phyloP scores from a whole-genome alignment of 768 basidiomycete species.

The Mycena olivaceomarginata region DNA sequence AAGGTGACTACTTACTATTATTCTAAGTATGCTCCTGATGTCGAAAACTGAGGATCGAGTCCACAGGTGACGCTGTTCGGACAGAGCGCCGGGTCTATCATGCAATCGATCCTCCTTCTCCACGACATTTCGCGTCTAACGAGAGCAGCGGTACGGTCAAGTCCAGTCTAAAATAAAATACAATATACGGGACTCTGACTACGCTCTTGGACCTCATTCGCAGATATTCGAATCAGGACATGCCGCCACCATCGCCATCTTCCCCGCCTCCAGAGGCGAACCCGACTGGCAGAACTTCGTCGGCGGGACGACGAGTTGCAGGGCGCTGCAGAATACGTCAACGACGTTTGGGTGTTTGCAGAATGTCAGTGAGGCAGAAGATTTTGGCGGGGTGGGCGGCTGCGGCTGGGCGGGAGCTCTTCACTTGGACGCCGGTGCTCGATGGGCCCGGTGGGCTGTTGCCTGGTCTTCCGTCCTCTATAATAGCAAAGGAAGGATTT shows the following conservation, averaged over 20 bases:
- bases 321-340: slow-evolving; percentile 46
- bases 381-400: slow-evolving; percentile 50
- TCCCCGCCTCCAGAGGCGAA: slow-evolving; percentile 51
- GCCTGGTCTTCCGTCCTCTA: slow-evolving; percentile 55
- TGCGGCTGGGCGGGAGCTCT: slow-evolving; percentile 40
- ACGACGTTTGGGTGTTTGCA: slow-evolving; percentile 54
- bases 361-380: slow-evolving; percentile 50
- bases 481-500: slow-evolving; percentile 46
- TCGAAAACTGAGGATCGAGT: background rate
- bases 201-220: background rate
- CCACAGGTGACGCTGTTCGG: slow-evolving; percentile 66
- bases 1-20: slow-evolving; percentile 51
- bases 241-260: slow-evolving; percentile 50
- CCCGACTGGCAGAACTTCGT: slow-evolving; percentile 56
- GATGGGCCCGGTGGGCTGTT: slow-evolving; percentile 60
- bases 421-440: slow-evolving; percentile 59
- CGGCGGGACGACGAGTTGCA: slow-evolving; percentile 52
- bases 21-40: background rate
- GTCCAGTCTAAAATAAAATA: background rate
- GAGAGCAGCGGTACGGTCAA: slow-evolving; percentile 53
- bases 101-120: slow-evolving; percentile 57
- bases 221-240: slow-evolving; percentile 67
- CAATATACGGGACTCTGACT: slow-evolving; percentile 51
- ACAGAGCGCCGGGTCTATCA: slow-evolving; percentile 68
- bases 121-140: slow-evolving; percentile 50